Base-by-base conservation (phyloP, 2,329 filamentous ascomycete genomes). In the Alternaria viburni region DNA sequence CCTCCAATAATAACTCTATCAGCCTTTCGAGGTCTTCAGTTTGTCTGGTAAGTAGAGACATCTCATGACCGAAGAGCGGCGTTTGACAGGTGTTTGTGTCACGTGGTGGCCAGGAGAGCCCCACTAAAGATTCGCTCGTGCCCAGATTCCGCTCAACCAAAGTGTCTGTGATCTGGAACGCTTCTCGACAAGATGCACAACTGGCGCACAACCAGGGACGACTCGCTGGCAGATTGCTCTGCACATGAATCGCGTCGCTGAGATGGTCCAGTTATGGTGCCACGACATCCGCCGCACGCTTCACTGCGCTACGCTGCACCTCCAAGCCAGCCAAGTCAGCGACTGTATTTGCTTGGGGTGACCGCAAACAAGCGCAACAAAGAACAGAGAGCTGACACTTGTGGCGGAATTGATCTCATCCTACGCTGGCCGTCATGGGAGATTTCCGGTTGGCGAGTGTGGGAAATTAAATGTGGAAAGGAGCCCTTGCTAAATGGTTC, bases 401-500 rank as follows among this genome's bases (percentile, higher is more conserved):
- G 69, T 65, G 67, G 60, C 54, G 64, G 55, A 68, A 65, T 74
- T 70, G 69, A 70, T 63, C 55, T 73, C 71, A 72, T 71, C 56
- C 69, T 67, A 66, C 62, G 55, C 54, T 56, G 57, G 61, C 59
- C 54, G 59, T 59, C 59, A 45, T 45, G 65, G 61, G 56, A 57
- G 62, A 54, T 54, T 62, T 69, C 59, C 58, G 62, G 69, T 72
- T 74, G 74, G 71, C 57, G 64, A 59, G 43, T 30, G 46, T 13
- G 62, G 70, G 73, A 77, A 70, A 77, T 77, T 73, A 71, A 64
- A 66, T 69, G 70, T 75, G 73, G 74, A 62, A 61, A 64, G 30
- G 57, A 60, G 60, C 49, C 26, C 41, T 30, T 59, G 54, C 50
- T 67, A 52, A 71, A 61, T 74, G 69, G 74, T 59, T 62, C 45